phyloP scores from a whole-genome alignment of 257 asterid genomes.

The Salvia splendens region DNA sequence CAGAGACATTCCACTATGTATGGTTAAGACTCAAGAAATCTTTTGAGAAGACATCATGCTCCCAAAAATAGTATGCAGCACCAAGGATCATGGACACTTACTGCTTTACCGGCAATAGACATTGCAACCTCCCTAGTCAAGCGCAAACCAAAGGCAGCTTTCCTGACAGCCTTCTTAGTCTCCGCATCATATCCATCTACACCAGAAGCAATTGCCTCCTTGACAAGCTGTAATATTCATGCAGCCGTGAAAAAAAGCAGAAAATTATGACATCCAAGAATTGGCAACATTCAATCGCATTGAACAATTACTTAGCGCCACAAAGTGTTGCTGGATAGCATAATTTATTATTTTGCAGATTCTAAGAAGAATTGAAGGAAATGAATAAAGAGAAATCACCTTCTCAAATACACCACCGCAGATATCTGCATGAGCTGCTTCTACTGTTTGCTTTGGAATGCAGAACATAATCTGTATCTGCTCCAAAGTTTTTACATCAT shows the following conservation, averaged over 20 bases:
- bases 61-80: constrained; percentile 14
- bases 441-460: constrained; percentile 88
- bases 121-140: constrained; percentile 89
- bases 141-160: constrained; percentile 93
- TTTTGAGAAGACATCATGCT: constrained; percentile 7
- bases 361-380: neutral
- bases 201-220: constrained; percentile 84
- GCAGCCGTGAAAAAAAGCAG: constrained; percentile 22
- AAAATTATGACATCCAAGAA: neutral
- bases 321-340: neutral
- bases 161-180: constrained; percentile 70
- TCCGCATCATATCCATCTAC: constrained; percentile 79
- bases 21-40: neutral
- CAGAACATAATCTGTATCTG: constrained; percentile 88
- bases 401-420: constrained; percentile 95
- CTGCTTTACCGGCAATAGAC: constrained; percentile 87
- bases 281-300: neutral
- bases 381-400: constrained; percentile 44
- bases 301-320: neutral
- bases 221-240: constrained; percentile 57
- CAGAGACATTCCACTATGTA: neutral
- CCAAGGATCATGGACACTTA: constrained; percentile 47
- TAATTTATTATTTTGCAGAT: neutral
- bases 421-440: constrained; percentile 85
- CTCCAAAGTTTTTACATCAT: constrained; percentile 75